Evolutionary conservation across 116 monocot genomes (phyloP), one percentile per base, ranked within the genome.

Genomic region (Cymodocea nodosa): DNA sequence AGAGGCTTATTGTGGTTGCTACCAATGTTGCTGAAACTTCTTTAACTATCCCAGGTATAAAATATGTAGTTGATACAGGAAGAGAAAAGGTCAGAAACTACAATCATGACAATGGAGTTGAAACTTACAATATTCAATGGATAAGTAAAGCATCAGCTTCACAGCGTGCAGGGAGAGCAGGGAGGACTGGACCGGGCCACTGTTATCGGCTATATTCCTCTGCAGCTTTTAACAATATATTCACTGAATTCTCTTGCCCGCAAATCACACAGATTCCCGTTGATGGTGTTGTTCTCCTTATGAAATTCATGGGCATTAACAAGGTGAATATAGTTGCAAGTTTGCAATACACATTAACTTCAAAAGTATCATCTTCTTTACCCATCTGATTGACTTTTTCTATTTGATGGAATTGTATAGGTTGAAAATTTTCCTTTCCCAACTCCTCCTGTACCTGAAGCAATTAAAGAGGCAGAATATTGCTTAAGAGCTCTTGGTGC

Each of bases 11-110:
- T 1, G 98, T 98, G 50, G 80, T 98, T 65, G 85, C 98, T 62
- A 92, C 98, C 44, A 98, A 98, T 81, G 98, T 98, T 30, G 92
- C 98, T 37, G 98, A 98, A 71, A 89, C 98, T 57, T 98, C 98
- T 62, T 68, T 98, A 60, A 98, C 98, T 5, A 98, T 98, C 51
- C 98, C 98, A 18, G 92, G 89, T 16, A 98, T 98, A 77, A 98
- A 92, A 62, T 98, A 98, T 81, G 98, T 92, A 23, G 82, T 98
- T 62, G 98, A 98, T 59, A 89, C 86, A 23, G 98, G 98, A 18
- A 98, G 92, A 86, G 89, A 82, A 76, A 98, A 98, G 77, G 89
- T 86, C 36, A 98, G 82, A 77, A 80, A 75, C 70, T 98, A 98
- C 59, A 78, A 86, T 56, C 68, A 81, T 61, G 51, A 69, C 11